phyloP scores from a whole-genome alignment of 768 basidiomycete species.

The Suillus spraguei region DNA sequence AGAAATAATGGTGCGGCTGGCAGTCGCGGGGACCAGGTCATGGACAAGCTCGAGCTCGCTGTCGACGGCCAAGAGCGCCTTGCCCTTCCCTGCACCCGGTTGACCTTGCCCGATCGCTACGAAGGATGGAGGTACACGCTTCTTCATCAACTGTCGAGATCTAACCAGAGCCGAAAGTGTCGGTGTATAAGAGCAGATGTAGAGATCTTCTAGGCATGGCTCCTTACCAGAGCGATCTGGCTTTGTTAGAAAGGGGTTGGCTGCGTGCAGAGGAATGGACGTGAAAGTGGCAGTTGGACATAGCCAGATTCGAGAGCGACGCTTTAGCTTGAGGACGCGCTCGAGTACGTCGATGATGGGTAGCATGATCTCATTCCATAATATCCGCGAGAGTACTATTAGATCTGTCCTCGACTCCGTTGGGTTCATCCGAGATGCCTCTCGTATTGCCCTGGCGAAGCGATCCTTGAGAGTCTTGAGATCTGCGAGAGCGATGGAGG shows the following conservation, averaged over 20 bases:
- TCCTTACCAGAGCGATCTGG: neutral
- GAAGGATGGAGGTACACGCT: neutral
- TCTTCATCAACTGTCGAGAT: neutral
- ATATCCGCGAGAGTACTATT: neutral
- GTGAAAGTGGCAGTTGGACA: neutral
- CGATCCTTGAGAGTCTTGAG: neutral
- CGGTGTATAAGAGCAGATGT: neutral
- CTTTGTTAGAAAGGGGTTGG: neutral
- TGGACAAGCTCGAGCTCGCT: neutral
- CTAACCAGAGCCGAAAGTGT: neutral
- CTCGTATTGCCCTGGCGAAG: neutral
- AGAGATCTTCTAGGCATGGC: neutral
- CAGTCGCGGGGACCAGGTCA: neutral
- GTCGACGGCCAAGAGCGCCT: neutral
- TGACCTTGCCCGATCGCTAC: neutral
- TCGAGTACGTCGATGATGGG: neutral
- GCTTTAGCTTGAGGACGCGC: neutral
- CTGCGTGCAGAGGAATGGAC: neutral
- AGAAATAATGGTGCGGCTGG: slow-evolving; percentile 6
- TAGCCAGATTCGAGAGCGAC: neutral
- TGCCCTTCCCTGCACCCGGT: neutral
- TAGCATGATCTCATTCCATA: neutral
- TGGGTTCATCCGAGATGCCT: neutral
- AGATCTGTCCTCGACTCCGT: neutral
- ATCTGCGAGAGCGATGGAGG: neutral